Evolutionary conservation across 1,284 basidiomycete species (phyloP).

Genomic region (Athelia psychrophila): DNA sequence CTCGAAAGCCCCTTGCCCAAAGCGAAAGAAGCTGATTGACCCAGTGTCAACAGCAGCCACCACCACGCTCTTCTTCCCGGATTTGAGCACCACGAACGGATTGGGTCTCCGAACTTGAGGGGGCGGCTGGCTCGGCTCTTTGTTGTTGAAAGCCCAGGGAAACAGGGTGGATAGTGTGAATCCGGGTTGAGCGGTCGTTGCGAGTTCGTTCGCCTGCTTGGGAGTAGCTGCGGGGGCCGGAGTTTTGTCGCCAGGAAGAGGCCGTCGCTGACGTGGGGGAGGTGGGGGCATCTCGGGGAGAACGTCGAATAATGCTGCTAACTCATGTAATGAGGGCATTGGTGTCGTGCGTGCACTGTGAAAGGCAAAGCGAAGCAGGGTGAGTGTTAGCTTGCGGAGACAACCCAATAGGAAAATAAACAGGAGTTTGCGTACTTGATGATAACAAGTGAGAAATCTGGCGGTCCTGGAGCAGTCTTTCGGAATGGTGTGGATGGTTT

Average conservation of each 20-base stretch:
- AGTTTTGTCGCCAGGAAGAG: slow-evolving; percentile 14
- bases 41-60: slow-evolving; percentile 91
- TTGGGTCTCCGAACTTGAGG: slow-evolving; percentile 38
- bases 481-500: slow-evolving; percentile 86
- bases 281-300: slow-evolving; percentile 59
- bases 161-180: slow-evolving; percentile 14
- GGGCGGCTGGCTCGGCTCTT: slow-evolving; percentile 18
- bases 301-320: slow-evolving; percentile 58
- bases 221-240: slow-evolving; percentile 8
- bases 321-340: slow-evolving; percentile 70
- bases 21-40: slow-evolving; percentile 86
- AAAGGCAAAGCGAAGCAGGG: slow-evolving; percentile 5
- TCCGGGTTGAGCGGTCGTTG: slow-evolving; percentile 14
- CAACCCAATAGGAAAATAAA: no score
- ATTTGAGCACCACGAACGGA: slow-evolving; percentile 78
- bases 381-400: not conserved
- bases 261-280: slow-evolving; percentile 43
- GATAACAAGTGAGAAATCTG: slow-evolving; percentile 88
- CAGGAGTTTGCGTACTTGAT: slow-evolving; percentile 64
- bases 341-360: slow-evolving; percentile 67
- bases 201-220: no score
- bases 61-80: slow-evolving; percentile 82
- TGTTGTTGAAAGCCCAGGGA: slow-evolving; percentile 29
- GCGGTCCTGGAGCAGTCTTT: slow-evolving; percentile 74
- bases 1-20: slow-evolving; percentile 84